phyloP scores from a whole-genome alignment of 192 early-diverging fungal genomes.

The Backusella sp. region DNA sequence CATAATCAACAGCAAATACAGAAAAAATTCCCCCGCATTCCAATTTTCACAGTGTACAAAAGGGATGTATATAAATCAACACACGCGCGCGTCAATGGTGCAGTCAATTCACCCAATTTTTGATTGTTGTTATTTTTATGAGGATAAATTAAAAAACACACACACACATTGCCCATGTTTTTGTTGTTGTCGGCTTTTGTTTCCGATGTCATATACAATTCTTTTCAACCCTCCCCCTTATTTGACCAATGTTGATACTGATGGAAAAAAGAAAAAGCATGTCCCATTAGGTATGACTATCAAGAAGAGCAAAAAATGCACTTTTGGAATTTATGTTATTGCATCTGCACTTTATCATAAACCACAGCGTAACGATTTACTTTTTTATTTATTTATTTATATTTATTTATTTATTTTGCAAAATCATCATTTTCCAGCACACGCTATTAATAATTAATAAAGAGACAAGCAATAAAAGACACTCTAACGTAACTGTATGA shows the following conservation, averaged over 20 bases:
- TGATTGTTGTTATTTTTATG: neutral
- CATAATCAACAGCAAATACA: neutral
- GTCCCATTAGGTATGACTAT: neutral
- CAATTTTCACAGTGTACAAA: no score
- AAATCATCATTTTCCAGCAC: neutral
- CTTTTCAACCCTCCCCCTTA: neutral
- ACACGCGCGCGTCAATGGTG: neutral
- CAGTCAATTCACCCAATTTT: neutral
- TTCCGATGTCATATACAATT: neutral
- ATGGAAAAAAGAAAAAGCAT: neutral
- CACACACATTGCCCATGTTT: neutral
- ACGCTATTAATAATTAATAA: no score
- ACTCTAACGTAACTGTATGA: neutral
- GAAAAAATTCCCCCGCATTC: neutral
- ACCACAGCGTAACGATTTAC: neutral
- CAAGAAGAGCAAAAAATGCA: neutral
- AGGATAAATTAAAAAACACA: neutral
- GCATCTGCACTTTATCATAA: neutral
- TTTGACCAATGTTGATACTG: neutral
- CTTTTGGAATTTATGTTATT: neutral
- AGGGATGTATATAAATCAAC: neutral
- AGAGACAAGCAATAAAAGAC: neutral
- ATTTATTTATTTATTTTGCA: neutral
- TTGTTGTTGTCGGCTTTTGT: neutral
- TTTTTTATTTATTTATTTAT: neutral